Evolutionary conservation across 164 flowering plant genomes (phyloP), one percentile per base, ranked within the genome.

Genomic region (Platanus orientalis): DNA sequence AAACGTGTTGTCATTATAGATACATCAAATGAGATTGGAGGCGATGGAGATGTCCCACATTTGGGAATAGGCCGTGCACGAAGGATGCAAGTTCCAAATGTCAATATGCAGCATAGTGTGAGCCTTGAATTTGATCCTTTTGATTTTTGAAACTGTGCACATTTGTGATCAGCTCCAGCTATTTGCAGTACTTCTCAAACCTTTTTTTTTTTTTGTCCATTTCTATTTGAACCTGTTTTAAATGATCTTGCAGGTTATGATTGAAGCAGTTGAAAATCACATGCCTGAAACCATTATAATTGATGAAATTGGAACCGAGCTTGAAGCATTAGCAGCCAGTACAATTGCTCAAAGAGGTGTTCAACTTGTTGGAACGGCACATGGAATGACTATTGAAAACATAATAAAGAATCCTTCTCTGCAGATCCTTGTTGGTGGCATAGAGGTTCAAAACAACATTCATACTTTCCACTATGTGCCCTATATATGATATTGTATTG

Each of bases 271-370:
- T 63, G 97, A 94, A 76, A 94, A 94, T 73, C 99, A 94, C 69
- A 94, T 91, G 96, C 99, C 99, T 4, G 75, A 94, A 79, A 74
- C 93, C 54, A 94, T 94, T 58, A 82, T 91, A 68, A 89, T 94
- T 62, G 99, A 94, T 84, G 99, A 94, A 76, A 94, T 94, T 67
- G 96, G 99, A 51, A 91, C 99, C 0, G 97, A 94, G 76, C 90
- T 89, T 68, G 99, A 94, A 78, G 99, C 99, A 48, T 69, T 94
- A 67, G 97, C 99, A 66, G 92, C 97, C 60, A 84, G 98, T 72
- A 90, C 98, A 44, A 90, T 94, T 78, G 95, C 97, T 71, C 96
- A 90, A 74, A 88, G 98, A 81, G 98, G 98, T 60, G 98, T 94
- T 54, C 97, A 90, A 69, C 81, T 94, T 26, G 93, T 94, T 71